phyloP scores from a whole-genome alignment of 78 protist genomes.

The Polysphondylium violaceum region DNA sequence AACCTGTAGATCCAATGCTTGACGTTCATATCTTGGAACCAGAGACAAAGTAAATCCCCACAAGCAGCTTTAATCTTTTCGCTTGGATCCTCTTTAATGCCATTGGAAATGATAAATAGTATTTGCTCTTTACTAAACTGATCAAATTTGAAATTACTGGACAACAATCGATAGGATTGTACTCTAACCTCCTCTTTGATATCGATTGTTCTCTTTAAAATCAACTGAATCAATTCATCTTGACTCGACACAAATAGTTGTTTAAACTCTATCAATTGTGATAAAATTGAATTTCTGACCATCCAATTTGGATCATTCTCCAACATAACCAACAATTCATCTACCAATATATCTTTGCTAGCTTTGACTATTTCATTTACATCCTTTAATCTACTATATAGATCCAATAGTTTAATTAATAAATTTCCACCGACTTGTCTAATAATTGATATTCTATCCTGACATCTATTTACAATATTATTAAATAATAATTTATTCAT shows the following conservation, averaged over 20 bases:
- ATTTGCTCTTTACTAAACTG: not conserved
- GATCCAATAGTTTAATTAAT: not conserved
- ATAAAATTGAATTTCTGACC: not conserved
- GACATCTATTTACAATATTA: conserved; percentile 23
- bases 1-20: conserved; percentile 1
- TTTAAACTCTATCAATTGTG: not conserved
- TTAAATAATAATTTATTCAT: not conserved
- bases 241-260: not conserved
- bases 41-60: not conserved
- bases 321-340: conserved; percentile 4
- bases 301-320: conserved; percentile 15
- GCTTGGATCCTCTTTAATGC: conserved; percentile 4
- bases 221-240: not conserved
- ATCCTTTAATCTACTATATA: not conserved
- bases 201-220: conserved; percentile 27
- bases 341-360: not conserved
- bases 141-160: not conserved
- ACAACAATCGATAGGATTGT: conserved; percentile 5
- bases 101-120: not conserved
- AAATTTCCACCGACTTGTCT: conserved; percentile 10
- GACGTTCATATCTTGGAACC: not conserved
- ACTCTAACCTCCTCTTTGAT: conserved; percentile 22
- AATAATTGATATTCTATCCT: conserved; percentile 39
- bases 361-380: not conserved
- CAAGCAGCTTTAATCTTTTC: not conserved